These are phyloP conservation scores for Talaromyces sp. DNA, from an alignment of 2,329 filamentous ascomycete species.

Conservation along the genomic window DNA sequence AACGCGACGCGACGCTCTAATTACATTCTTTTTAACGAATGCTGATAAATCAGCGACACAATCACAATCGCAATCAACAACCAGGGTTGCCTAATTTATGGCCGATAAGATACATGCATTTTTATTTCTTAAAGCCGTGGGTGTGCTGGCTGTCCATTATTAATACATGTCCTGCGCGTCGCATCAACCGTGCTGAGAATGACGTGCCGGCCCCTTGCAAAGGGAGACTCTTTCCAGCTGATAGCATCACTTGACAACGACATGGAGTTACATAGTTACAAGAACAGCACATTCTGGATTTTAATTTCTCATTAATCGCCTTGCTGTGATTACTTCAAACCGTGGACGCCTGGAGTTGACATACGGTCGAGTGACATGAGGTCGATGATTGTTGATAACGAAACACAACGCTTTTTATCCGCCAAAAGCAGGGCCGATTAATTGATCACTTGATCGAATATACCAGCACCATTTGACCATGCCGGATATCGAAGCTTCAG, in stretches of 20 bases:
- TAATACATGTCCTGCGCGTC: not conserved
- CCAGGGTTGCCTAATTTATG: not conserved
- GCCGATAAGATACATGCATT: not conserved
- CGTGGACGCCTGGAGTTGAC: not conserved
- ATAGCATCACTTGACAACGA: not conserved
- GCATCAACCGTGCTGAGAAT: slow-evolving; percentile 8
- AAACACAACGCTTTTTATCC: not conserved
- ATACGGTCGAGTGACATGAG: not conserved
- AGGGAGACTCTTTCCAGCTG: not conserved
- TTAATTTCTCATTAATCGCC: not conserved
- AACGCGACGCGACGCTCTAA: not conserved
- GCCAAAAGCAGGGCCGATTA: not conserved
- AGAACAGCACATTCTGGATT: not conserved
- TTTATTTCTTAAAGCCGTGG: not conserved
- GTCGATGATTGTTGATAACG: not conserved
- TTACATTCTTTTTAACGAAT: not conserved
- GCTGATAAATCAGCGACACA: not conserved
- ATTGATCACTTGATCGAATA: not conserved
- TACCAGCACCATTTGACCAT: not conserved
- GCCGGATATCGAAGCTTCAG: slow-evolving; percentile 1
- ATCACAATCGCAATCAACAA: not conserved
- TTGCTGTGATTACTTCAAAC: not conserved
- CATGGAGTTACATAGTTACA: not conserved
- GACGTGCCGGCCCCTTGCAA: slow-evolving; percentile 5
- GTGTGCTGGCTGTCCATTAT: not conserved